phyloP scores from a whole-genome alignment of 2,329 filamentous ascomycete species.

The Orbilia blumenaviensis region DNA sequence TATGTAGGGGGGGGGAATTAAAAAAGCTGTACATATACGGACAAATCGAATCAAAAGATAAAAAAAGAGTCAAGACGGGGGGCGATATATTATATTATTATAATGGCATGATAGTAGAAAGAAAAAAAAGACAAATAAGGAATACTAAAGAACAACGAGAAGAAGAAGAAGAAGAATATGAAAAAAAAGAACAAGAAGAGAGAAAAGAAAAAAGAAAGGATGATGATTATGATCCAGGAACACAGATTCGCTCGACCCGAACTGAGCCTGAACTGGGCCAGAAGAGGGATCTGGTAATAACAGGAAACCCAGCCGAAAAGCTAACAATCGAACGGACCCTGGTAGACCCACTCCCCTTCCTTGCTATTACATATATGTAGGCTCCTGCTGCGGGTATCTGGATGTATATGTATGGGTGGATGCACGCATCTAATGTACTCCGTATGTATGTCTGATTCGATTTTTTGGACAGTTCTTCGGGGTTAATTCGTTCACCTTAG shows the following conservation, averaged over 20 bases:
- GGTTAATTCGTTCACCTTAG: not conserved
- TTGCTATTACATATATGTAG: too few relatives aligned
- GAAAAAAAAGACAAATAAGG: not conserved
- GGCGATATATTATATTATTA: not conserved
- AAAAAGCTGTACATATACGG: not conserved
- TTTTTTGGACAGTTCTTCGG: not conserved
- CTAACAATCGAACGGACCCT: constrained; percentile 6
- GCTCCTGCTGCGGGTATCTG: too few relatives aligned
- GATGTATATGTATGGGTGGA: too few relatives aligned
- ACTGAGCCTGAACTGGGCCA: not conserved
- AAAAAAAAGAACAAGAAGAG: not conserved
- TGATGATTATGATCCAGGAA: not conserved
- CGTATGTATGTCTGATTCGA: too few relatives aligned
- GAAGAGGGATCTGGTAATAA: not conserved
- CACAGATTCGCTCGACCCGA: not conserved
- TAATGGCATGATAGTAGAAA: not conserved
- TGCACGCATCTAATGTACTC: too few relatives aligned
- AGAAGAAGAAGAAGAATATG: constrained; percentile 4
- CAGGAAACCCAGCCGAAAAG: constrained; percentile 22
- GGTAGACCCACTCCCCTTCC: not conserved
- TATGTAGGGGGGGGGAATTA: not conserved
- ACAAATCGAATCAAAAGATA: not conserved
- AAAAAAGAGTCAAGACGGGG: not conserved
- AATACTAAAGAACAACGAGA: too few relatives aligned
- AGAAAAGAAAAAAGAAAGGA: too few relatives aligned